These are phyloP conservation scores for Curvularia verruculosa DNA, from an alignment of 2,329 filamentous ascomycete species.

Conservation along the genomic window DNA sequence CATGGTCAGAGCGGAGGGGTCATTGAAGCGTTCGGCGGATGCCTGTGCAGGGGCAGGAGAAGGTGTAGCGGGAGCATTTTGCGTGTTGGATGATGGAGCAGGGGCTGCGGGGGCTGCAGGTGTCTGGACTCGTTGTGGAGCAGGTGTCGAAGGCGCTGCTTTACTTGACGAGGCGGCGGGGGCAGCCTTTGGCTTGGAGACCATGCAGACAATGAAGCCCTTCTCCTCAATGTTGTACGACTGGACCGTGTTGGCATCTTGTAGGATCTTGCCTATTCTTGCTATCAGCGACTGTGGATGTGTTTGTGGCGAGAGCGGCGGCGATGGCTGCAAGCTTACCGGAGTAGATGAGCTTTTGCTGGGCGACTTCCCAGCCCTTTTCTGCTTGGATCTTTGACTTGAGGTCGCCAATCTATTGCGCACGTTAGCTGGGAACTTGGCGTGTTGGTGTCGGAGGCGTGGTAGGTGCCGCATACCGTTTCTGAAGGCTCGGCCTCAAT, in stretches of 20 bases:
- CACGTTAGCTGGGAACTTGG: constrained; percentile 22
- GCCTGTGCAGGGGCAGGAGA: constrained; percentile 55
- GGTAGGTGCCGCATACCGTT: constrained; percentile 65
- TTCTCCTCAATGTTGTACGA: constrained; percentile 99
- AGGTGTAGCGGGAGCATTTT: constrained; percentile 58
- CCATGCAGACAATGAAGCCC: constrained; percentile 98
- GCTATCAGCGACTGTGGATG: constrained; percentile 31
- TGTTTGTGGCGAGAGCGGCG: constrained; percentile 12
- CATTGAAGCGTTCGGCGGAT: constrained; percentile 60
- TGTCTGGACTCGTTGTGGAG: constrained; percentile 54
- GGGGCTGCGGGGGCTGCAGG: constrained; percentile 64
- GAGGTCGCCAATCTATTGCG: constrained; percentile 76
- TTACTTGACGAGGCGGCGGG: constrained; percentile 54
- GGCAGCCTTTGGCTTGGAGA: constrained; percentile 85
- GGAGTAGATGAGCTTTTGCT: constrained; percentile 97
- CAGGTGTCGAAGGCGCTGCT: constrained; percentile 65
- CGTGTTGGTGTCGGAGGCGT: constrained; percentile 13
- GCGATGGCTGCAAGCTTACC: constrained; percentile 64
- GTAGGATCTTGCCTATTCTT: constrained; percentile 86
- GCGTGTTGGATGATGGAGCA: constrained; percentile 54
- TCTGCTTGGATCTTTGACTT: constrained; percentile 92
- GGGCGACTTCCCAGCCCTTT: constrained; percentile 90
- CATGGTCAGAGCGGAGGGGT: constrained; percentile 83
- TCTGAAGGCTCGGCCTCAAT: constrained; percentile 94
- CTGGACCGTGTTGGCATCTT: constrained; percentile 95